Conservation (phyloP, 2,329 filamentous ascomycete species). For the Domatiomyces catenatus region DNA sequence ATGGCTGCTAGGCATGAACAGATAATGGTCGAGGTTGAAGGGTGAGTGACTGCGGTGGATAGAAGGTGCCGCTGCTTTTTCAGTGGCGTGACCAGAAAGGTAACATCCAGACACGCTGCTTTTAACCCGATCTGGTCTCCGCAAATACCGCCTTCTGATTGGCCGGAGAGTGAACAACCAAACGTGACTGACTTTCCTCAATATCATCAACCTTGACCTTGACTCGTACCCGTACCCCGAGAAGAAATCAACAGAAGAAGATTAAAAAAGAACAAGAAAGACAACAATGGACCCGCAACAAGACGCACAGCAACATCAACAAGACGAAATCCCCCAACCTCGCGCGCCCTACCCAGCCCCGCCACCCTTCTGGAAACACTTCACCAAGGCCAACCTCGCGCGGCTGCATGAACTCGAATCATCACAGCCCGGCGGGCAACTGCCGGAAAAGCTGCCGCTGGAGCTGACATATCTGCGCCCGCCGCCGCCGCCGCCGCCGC, state of each 20-base stretch:
- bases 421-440: constrained; percentile 21
- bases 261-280: too few species aligned
- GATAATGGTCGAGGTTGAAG: neutral
- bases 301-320: neutral
- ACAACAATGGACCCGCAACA: too few species aligned
- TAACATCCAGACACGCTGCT: too few species aligned
- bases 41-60: too few species aligned
- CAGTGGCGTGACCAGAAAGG: too few species aligned
- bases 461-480: constrained; percentile 68
- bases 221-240: too few species aligned
- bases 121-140: neutral
- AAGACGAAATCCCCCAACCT: constrained; percentile 24
- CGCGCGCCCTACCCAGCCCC: constrained; percentile 68
- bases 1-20: neutral
- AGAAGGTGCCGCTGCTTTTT: neutral
- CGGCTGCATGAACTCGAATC: constrained; percentile 37
- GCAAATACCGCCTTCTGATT: constrained; percentile 14
- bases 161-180: neutral
- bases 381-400: constrained; percentile 59
- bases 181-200: neutral
- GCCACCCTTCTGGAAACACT: constrained; percentile 78
- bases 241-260: neutral
- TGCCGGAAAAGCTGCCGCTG: constrained; percentile 40
- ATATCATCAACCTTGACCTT: too few species aligned
- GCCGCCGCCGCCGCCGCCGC: constrained; percentile 49